Percentiles rank a stretch among this genome's conserved stretches.
Evolutionary conservation across 176 grass and related monocot genomes (phyloP).

Genomic region (Pharus latifolius): DNA sequence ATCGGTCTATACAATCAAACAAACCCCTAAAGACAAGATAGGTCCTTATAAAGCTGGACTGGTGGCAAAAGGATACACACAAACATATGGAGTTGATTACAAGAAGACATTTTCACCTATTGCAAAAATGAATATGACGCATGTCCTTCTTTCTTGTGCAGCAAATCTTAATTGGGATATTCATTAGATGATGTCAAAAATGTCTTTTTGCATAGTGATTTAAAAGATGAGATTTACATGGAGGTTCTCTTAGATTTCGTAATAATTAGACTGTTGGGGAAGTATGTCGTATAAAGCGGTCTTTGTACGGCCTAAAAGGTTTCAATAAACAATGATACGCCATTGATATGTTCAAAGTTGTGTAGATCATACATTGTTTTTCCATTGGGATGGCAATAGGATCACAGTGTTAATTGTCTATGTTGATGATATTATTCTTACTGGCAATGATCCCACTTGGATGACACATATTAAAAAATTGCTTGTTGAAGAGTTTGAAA

Average conservation of each 20-base stretch:
- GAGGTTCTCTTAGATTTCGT: neutral
- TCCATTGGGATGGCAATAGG: neutral
- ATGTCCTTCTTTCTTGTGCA: too few species aligned
- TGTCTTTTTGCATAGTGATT: too few species aligned
- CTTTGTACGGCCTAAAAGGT: neutral
- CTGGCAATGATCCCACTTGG: neutral
- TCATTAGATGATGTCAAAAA: too few species aligned
- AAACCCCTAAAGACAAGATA: neutral
- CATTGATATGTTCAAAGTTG: neutral
- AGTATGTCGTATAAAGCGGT: neutral
- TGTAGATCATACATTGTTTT: neutral
- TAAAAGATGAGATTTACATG: too few species aligned
- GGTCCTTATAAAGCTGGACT: neutral
- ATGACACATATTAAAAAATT: too few species aligned
- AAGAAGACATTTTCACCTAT: too few species aligned
- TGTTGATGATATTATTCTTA: too few species aligned
- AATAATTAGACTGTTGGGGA: neutral
- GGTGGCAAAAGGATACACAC: too few species aligned
- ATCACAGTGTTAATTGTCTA: neutral
- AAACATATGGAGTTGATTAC: neutral
- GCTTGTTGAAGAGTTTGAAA: neutral
- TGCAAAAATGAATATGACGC: too few species aligned
- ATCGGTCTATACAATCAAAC: neutral
- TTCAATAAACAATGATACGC: neutral
- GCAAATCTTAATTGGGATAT: too few species aligned